Evolutionary conservation across 306 rosid species (phyloP), one percentile per base, ranked within the genome.

Genomic region (Prunus davidiana): DNA sequence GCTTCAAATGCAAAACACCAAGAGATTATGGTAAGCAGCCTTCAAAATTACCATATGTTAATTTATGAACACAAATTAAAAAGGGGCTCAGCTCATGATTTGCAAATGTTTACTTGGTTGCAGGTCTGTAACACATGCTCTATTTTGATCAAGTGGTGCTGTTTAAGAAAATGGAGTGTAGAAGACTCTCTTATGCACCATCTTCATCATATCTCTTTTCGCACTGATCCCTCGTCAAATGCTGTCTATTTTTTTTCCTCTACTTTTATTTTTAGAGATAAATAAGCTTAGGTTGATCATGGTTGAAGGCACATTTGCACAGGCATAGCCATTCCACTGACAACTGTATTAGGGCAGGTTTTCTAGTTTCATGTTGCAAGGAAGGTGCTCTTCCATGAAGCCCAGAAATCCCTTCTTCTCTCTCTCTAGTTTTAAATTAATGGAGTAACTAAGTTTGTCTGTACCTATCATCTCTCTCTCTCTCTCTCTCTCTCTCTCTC

Each of bases 1-100:
- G 99, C 76, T 85, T 56, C 67, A 96, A 87, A 82, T 96, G 99
- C 98, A 91, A 85, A 73, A 86, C 87, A 70, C 86, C 91, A 52
- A 92, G 82, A 81, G 73, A 82, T 71, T 88, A 75, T 70, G 93
- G 98, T 92, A 79, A 80, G 91, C 43, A 58, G 27, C 45, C 68
- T 73, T 43, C 77, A 12, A 24, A 41, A 41, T 46, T 34, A 32
- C 28, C 27, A 24, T 62, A 62, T 62, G 41, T 73, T 58, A 20
- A 49, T 58, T 73, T 58, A 25, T 30, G 12, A 3, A 11, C 43
- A 58, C 68, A 73, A 24, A 3, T 58, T 38, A 1, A 7, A 27
- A 47, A 61, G 38, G 20, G 57, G 64, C 72, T 50, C 75, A 34
- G 49, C 54, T 14, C 43, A 38, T 79, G n/a, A 84, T 74, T 55